Evolutionary conservation across 805 yeast species (phyloP).

Genomic region (Metschnikowia santaceciliae): DNA sequence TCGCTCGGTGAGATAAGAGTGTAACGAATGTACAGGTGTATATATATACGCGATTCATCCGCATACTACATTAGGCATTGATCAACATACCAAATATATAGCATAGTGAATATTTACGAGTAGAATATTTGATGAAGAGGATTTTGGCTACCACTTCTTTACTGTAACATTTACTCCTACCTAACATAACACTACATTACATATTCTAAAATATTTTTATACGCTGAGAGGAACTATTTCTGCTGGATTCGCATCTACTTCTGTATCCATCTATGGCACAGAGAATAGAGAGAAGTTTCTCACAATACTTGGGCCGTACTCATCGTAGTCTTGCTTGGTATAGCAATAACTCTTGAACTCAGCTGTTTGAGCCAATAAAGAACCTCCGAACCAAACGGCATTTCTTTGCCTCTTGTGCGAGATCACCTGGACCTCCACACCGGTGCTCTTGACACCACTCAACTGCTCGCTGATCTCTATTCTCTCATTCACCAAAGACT

Average conservation of each 20-base stretch:
- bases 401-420: slow-evolving; percentile 96
- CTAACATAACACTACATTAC: neutral
- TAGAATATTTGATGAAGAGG: no score
- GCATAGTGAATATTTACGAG: no score
- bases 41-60: neutral
- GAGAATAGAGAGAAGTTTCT: slow-evolving; percentile 94
- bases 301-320: slow-evolving; percentile 95
- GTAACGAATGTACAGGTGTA: slow-evolving; percentile 14
- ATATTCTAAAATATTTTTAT: neutral
- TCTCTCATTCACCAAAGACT: slow-evolving; percentile 82
- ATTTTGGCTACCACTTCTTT: no score
- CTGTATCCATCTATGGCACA: slow-evolving; percentile 55
- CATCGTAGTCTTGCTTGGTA: slow-evolving; percentile 96
- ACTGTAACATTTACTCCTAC: no score
- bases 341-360: slow-evolving; percentile 96
- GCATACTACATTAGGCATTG: neutral
- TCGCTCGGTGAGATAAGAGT: slow-evolving; percentile 1
- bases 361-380: slow-evolving; percentile 91
- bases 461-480: slow-evolving; percentile 74
- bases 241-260: neutral
- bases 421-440: slow-evolving; percentile 95
- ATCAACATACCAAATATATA: no score
- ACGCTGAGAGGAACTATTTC: neutral
- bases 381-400: slow-evolving; percentile 99
- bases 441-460: slow-evolving; percentile 76